Evolutionary conservation across 805 yeast species (phyloP), one percentile per base, ranked within the genome.

Genomic region (Isabelozyma heimii): DNA sequence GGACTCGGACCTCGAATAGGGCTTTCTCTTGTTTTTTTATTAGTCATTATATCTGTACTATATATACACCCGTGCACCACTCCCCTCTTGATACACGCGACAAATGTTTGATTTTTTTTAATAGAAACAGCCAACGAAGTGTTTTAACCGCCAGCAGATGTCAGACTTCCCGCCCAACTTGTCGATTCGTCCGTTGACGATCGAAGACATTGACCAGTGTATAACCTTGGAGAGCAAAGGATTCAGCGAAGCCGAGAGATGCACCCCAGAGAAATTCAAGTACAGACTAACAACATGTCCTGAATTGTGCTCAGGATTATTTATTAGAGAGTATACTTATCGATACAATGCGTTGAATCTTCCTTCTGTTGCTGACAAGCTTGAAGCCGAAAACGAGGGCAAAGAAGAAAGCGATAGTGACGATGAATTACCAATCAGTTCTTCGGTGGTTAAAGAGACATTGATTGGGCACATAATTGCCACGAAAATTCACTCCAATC

Each of bases 261-360:
- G 89, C 41, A 64, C 88, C 10, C 61, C 60, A n/a, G 89, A 83
- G 45, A 84, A 80, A 54, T 66, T 74, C 47, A 71, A 69, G 54
- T 92, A 89, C 72, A 78, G 97, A 57, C 75, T 92, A 53, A 77
- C 77, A 1, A 82, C 73, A 4, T 91, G 97, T 64, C 98, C 98
- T 8, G 99, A 92, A 65, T 79, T 92, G 49, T 83, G 94, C 55
- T 82, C 91, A 5, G 98, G 98, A 2, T 75, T 94, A 48, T 94
- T 92, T 61, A 75, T 90, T 45, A 77, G 97, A 61, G 82, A 82
- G 48, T 87, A 86, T 66, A 73, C 62, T 28, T 68, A 73, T 58
- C 67, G 67, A 52, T 76, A 72, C 59, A 68, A 69, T 46, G 72
- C 76, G 12, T 65, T 70, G 45, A 72, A 72, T 54, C 63, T 72